These are phyloP conservation scores for Silene uniflora DNA, from an alignment of 148 eudicot genomes.

Conservation along the genomic window DNA sequence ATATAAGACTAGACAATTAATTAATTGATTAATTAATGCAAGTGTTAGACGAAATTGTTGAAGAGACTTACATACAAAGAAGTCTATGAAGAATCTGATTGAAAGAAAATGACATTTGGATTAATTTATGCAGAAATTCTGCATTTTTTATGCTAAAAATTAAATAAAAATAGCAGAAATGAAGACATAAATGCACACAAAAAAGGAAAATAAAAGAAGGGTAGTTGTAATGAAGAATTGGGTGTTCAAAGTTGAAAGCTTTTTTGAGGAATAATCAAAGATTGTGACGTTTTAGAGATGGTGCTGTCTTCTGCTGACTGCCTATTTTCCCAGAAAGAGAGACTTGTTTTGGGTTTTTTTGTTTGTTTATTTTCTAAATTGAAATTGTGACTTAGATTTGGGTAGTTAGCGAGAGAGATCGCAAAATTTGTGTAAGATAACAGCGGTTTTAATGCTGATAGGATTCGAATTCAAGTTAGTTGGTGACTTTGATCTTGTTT, in stretches of 20 bases:
- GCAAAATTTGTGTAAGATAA: too few relatives aligned
- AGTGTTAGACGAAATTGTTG: constrained; percentile 30
- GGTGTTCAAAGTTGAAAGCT: constrained; percentile 32
- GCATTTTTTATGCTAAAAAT: background rate
- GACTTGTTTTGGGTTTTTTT: background rate
- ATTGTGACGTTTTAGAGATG: constrained; percentile 18
- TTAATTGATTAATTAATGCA: background rate
- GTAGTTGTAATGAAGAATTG: constrained; percentile 6
- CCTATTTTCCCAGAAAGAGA: constrained; percentile 15
- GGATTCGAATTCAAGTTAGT: too few relatives aligned
- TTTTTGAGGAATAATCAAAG: constrained; percentile 13
- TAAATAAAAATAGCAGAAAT: background rate
- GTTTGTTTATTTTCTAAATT: background rate
- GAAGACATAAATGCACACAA: background rate
- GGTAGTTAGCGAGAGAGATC: too few relatives aligned
- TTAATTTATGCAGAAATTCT: background rate
- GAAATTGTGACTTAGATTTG: too few relatives aligned
- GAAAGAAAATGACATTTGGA: constrained; percentile 25
- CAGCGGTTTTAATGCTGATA: too few relatives aligned
- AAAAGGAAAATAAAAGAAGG: constrained; percentile 1
- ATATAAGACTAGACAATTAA: background rate
- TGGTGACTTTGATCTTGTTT: too few relatives aligned
- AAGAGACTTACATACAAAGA: constrained; percentile 29
- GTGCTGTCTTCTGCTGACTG: constrained; percentile 35
- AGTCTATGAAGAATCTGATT: constrained; percentile 24